Evolutionary conservation across 148 eudicot genomes (phyloP), one percentile per base, ranked within the genome.

Genomic region (Rhododendron mucronatum): DNA sequence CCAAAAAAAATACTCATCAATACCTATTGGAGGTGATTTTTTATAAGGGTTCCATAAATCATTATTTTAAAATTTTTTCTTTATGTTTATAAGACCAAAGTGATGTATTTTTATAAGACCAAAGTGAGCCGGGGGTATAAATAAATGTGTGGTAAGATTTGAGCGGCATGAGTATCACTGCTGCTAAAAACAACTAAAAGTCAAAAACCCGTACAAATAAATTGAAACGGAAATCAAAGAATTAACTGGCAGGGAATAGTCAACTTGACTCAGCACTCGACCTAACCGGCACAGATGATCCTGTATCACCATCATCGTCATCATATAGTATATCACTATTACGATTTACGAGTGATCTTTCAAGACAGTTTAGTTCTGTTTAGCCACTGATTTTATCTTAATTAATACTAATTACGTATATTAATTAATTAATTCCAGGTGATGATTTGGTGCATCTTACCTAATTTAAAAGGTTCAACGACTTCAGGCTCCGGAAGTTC

Each of bases 381-480:
- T 71, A 71, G n/a, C 53, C 81, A 78, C 14, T 44, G 21, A 78
- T 41, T 78, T 44, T 3, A 44, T 44, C 28, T 41, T 41, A 41
- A 41, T 41, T 41, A 6, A 41, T 41, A 5, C 5, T 41, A 41
- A 41, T 41, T 6, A 41, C 44, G 44, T 41, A 0, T 39, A 41
- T 41, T 78, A 48, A 80, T 55, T 14, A 13, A 14, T 53, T 50
- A n/a, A 35, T 10, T 78, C 14, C 88, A 95, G 98, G 88, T 92
- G 47, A 80, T 93, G 85, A 92, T 93, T 39, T 95, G 98, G 98
- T 89, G 88, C 33, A 80, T 91, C 5, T 90, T 95, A 41, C 98
- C 96, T 16, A 91, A 80, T 75, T 44, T 95, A 48, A 73, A 89
- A 15, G 96, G 95, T 2, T 93, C 98, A 1, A 92, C 90, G 69